Evolutionary conservation across 768 basidiomycete genomes (phyloP).

Genomic region (Candolleomyces aberdarensis): DNA sequence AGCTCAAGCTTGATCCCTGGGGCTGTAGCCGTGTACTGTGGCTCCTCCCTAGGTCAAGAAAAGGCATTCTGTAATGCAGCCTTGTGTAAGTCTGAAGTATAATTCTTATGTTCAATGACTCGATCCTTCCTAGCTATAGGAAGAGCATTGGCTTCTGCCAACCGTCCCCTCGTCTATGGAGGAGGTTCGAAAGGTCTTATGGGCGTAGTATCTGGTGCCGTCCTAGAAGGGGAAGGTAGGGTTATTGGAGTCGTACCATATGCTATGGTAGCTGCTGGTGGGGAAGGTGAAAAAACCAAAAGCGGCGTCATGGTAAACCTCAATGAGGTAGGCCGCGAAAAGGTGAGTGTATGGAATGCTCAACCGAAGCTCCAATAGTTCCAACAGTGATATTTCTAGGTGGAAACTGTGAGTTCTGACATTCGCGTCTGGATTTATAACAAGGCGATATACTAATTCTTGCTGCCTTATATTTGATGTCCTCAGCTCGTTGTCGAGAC

Average conservation of each 20-base stretch:
- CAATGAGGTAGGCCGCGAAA: conserved; percentile 24
- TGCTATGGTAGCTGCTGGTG: conserved; percentile 68
- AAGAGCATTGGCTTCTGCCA: conserved; percentile 57
- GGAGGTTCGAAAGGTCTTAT: conserved; percentile 84
- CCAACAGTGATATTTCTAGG: conserved; percentile 8
- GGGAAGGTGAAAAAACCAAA: conserved; percentile 51
- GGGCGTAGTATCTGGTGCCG: conserved; percentile 74
- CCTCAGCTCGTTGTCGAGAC: conserved; percentile 66
- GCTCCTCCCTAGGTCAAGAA: conserved; percentile 63
- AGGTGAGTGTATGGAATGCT: conserved; percentile 12
- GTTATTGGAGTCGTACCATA: conserved; percentile 78
- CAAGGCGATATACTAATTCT: no score
- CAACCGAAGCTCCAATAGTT: not conserved
- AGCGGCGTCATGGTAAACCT: conserved; percentile 13
- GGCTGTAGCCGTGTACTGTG: conserved; percentile 83
- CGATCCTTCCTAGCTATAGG: conserved; percentile 56
- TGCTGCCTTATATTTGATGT: not conserved
- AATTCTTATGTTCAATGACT: not conserved
- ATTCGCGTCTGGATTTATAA: no score
- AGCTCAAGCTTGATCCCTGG: not conserved
- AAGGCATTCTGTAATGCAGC: conserved; percentile 68
- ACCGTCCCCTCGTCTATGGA: conserved; percentile 78
- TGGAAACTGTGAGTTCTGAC: conserved; percentile 26
- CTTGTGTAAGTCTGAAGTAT: conserved; percentile 38
- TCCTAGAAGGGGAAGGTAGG: conserved; percentile 61